phyloP scores from a whole-genome alignment of 2,329 filamentous ascomycete genomes.

The Emmonsiellopsis sp. region DNA sequence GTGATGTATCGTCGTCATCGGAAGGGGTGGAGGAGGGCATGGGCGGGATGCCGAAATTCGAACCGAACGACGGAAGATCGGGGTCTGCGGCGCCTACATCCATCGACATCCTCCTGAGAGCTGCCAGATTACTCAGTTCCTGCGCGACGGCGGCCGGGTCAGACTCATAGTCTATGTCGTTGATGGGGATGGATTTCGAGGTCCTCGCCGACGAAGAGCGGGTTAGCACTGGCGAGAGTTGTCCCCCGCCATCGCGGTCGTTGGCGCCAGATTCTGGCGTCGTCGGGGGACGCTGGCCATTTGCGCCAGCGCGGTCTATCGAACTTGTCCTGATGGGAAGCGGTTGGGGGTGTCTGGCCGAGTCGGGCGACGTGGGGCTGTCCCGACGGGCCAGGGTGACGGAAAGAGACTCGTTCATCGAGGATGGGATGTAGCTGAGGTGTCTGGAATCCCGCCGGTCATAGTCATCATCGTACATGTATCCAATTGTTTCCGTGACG shows the following conservation, averaged over 20 bases:
- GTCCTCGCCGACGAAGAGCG: constrained; percentile 43
- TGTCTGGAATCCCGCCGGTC: constrained; percentile 53
- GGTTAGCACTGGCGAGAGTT: constrained; percentile 47
- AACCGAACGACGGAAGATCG: constrained; percentile 35
- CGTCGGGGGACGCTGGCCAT: constrained; percentile 22
- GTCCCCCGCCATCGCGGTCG: constrained; percentile 35
- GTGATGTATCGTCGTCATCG: constrained; percentile 78
- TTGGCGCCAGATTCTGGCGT: constrained; percentile 19
- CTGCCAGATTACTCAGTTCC: constrained; percentile 85
- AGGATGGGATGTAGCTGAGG: constrained; percentile 60
- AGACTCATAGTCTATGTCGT: constrained; percentile 81
- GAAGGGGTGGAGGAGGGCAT: constrained; percentile 33
- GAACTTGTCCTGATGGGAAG: constrained; percentile 11
- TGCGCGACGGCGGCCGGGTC: constrained; percentile 82
- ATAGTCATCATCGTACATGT: constrained; percentile 70
- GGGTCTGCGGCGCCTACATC: constrained; percentile 62
- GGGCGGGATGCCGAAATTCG: constrained; percentile 31
- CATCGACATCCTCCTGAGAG: constrained; percentile 88
- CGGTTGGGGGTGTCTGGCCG: constrained; percentile 13
- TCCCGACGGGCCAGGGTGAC: constrained; percentile 14
- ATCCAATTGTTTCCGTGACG: constrained; percentile 87
- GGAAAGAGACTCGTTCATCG: constrained; percentile 34
- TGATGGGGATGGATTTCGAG: constrained; percentile 59
- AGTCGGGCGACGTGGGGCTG: constrained; percentile 7
- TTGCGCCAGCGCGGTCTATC: constrained; percentile 24